Evolutionary conservation across 306 rosid genomes (phyloP).

Genomic region (Prunus padus): DNA sequence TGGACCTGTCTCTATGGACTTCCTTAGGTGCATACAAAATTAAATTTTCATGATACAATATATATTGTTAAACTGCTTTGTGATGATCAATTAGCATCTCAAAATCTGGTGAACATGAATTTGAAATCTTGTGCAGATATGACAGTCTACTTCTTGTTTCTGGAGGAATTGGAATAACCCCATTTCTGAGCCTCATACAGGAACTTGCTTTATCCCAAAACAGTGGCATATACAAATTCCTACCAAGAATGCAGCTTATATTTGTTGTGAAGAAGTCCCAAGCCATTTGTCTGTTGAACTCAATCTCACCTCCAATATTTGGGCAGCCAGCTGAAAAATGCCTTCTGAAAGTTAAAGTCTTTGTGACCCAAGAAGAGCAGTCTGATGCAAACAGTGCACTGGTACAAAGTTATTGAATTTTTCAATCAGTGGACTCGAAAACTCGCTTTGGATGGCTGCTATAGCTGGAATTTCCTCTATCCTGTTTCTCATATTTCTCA

Average conservation of each 20-base stretch:
- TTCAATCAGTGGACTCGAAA: constrained; percentile 60
- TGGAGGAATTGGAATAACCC: constrained; percentile 91
- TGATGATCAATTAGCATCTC: neutral
- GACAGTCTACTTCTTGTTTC: constrained; percentile 71
- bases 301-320: constrained; percentile 55
- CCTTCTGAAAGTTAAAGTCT: constrained; percentile 52
- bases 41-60: neutral
- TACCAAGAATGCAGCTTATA: constrained; percentile 57
- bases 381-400: constrained; percentile 42
- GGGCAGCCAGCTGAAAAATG: constrained; percentile 39
- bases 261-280: constrained; percentile 60
- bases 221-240: constrained; percentile 30
- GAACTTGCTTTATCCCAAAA: constrained; percentile 49
- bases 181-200: constrained; percentile 75
- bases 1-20: constrained; percentile 70
- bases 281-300: constrained; percentile 56
- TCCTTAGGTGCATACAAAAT: constrained; percentile 48
- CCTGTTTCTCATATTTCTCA: constrained; percentile 46
- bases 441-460: constrained; percentile 59
- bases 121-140: constrained; percentile 52
- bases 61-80: neutral
- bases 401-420: constrained; percentile 41
- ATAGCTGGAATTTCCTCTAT: constrained; percentile 54
- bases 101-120: neutral
- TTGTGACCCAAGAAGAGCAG: constrained; percentile 73